These are phyloP conservation scores for Apiospora arundinis DNA, from an alignment of 2,329 filamentous ascomycete genomes.

Conservation along the genomic window DNA sequence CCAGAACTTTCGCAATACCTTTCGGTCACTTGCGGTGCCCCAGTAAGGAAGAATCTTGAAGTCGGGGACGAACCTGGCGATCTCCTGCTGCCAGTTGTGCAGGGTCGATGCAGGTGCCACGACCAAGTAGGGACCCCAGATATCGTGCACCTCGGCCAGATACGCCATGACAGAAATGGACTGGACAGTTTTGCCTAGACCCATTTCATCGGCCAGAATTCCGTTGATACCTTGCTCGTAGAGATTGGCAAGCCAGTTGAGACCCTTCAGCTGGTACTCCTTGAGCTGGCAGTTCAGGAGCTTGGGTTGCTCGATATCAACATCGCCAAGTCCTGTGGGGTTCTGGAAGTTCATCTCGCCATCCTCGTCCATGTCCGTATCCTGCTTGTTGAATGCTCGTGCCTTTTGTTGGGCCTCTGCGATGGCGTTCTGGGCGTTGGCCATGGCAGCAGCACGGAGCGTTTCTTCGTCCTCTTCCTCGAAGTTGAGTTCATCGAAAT, in stretches of 20 bases:
- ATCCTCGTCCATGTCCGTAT: constrained; percentile 80
- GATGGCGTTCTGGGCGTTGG: constrained; percentile 95
- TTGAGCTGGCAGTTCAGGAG: constrained; percentile 94
- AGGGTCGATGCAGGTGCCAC: constrained; percentile 95
- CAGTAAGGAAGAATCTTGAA: constrained; percentile 98
- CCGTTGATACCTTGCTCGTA: constrained; percentile 99
- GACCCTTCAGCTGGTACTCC: constrained; percentile 98
- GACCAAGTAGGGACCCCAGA: constrained; percentile 97
- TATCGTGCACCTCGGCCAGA: constrained; percentile 94
- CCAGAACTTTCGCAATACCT: constrained; percentile 98
- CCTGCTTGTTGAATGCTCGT: constrained; percentile 84
- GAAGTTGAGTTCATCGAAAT: constrained; percentile 94
- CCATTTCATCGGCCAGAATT: constrained; percentile 98
- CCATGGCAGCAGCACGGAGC: constrained; percentile 83
- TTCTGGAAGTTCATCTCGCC: constrained; percentile 99
- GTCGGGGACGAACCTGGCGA: constrained; percentile 89
- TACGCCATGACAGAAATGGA: constrained; percentile 99
- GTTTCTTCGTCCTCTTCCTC: constrained; percentile 90
- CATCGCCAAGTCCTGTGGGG: constrained; percentile 90
- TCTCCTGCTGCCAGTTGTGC: constrained; percentile 99
- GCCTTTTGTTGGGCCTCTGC: constrained; percentile 94
- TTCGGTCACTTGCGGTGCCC: constrained; percentile 92
- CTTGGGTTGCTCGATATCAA: constrained; percentile 93
- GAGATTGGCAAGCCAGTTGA: constrained; percentile 98
- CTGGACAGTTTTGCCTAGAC: constrained; percentile 98